Evolutionary conservation across 345 rosid genomes (phyloP).

Genomic region (Corchorus capsularis): DNA sequence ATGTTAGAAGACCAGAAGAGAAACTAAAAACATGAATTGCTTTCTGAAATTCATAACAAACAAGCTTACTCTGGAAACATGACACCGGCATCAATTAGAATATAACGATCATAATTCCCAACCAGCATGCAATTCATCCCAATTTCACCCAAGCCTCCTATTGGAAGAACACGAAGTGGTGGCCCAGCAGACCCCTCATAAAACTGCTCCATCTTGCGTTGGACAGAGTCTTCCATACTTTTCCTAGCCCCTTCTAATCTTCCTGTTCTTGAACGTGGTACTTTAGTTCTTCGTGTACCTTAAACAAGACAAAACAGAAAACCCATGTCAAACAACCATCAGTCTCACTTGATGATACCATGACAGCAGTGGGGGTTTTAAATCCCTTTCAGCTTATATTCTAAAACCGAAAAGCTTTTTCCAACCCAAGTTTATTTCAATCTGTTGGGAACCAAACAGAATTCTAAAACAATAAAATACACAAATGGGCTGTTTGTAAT

Average conservation of each 20-base stretch:
- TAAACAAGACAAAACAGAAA: constrained; percentile 22
- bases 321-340: neutral
- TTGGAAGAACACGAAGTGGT: constrained; percentile 91
- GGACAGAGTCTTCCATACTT: constrained; percentile 95
- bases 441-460: constrained; percentile 4
- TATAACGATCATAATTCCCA: constrained; percentile 90
- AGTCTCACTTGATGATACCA: neutral
- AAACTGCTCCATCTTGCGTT: constrained; percentile 95
- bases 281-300: constrained; percentile 51
- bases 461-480: neutral
- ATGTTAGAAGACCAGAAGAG: constrained; percentile 9
- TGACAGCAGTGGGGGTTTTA: neutral
- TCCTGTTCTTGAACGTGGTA: constrained; percentile 55
- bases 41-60: neutral
- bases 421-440: constrained; percentile 1
- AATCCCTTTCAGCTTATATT: constrained; percentile 1
- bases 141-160: constrained; percentile 97
- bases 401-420: constrained; percentile 8
- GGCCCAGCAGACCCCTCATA: constrained; percentile 93
- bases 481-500: no score
- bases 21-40: constrained; percentile 14
- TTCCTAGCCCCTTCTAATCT: constrained; percentile 79
- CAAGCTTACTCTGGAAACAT: constrained; percentile 98
- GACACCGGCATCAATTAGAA: constrained; percentile 89
- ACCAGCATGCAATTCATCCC: constrained; percentile 99